phyloP scores from a whole-genome alignment of 257 asterid species.

The Paraleonurus japonicus region DNA sequence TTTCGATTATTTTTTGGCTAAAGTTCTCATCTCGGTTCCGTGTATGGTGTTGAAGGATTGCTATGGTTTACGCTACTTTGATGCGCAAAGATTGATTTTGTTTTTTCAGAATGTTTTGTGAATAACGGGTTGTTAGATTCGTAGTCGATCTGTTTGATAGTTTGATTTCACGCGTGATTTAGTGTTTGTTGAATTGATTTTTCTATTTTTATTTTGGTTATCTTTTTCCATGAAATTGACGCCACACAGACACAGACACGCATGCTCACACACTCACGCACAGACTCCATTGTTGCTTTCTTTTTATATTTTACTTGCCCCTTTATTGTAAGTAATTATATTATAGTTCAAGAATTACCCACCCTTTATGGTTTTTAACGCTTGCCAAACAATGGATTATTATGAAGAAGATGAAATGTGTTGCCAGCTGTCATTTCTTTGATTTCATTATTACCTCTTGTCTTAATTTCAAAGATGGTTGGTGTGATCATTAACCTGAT shows the following conservation, averaged over 20 bases:
- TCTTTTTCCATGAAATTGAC: slow-evolving; percentile 32
- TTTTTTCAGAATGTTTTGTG: slow-evolving; percentile 16
- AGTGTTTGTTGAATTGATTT: slow-evolving; percentile 25
- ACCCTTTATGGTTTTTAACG: slow-evolving; percentile 13
- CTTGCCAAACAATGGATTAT: slow-evolving; percentile 10
- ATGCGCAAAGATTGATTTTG: slow-evolving; percentile 23
- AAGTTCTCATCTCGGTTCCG: slow-evolving; percentile 7
- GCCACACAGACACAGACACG: slow-evolving; percentile 27
- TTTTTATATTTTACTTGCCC: slow-evolving; percentile 21
- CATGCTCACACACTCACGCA: slow-evolving; percentile 40
- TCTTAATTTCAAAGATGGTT: slow-evolving; percentile 30
- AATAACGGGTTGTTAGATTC: slow-evolving; percentile 33
- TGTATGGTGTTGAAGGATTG: slow-evolving; percentile 5
- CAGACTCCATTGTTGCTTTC: slow-evolving; percentile 34
- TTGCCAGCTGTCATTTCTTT: slow-evolving; percentile 28
- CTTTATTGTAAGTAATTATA: slow-evolving; percentile 18
- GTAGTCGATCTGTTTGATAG: slow-evolving; percentile 45
- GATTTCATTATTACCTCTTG: slow-evolving; percentile 11
- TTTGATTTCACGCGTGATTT: slow-evolving; percentile 32
- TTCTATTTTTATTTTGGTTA: neutral
- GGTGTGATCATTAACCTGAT: slow-evolving; percentile 27
- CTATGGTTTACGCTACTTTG: neutral
- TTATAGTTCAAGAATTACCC: slow-evolving; percentile 12
- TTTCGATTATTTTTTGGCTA: neutral
- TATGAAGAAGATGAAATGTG: slow-evolving; percentile 18